A percentile compares a stretch with the other conserved stretches of the same genome.
phyloP scores from a whole-genome alignment of 805 yeast species.

The Grigorovia jiainica region DNA sequence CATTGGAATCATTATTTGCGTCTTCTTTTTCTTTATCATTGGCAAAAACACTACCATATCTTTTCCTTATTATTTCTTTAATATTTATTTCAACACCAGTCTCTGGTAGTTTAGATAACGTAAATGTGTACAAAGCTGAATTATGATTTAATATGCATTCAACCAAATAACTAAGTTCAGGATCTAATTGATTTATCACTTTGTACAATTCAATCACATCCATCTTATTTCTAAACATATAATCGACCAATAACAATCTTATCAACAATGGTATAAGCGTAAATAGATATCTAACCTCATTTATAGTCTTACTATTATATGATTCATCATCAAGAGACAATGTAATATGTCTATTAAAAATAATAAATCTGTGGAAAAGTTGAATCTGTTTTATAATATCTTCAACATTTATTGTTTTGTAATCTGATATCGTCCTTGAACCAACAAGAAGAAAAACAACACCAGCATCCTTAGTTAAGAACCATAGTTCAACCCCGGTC shows the following conservation, averaged over 20 bases:
- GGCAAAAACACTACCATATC: constrained; percentile 1
- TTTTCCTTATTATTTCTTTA: constrained; percentile 11
- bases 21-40: background rate
- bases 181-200: constrained; percentile 32
- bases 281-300: constrained; percentile 5
- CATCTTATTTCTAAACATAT: constrained; percentile 12
- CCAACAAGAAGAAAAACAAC: background rate
- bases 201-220: constrained; percentile 54
- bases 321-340: background rate
- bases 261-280: constrained; percentile 4
- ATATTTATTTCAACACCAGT: constrained; percentile 18
- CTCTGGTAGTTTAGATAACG: constrained; percentile 14
- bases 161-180: constrained; percentile 6
- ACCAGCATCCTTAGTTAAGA: constrained; percentile 4
- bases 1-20: background rate
- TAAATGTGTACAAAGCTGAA: constrained; percentile 14
- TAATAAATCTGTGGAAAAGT: background rate
- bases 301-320: constrained; percentile 1
- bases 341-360: background rate
- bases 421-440: background rate
- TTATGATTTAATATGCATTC: constrained; percentile 35
- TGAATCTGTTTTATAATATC: constrained; percentile 4
- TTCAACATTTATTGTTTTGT: constrained; percentile 1
- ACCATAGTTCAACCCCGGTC: constrained; percentile 12
- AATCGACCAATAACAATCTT: constrained; percentile 2